A percentile compares a stretch with the other conserved stretches of the same genome.
phyloP scores from a whole-genome alignment of 257 asterid genomes.

The Nicotiana paniculata region DNA sequence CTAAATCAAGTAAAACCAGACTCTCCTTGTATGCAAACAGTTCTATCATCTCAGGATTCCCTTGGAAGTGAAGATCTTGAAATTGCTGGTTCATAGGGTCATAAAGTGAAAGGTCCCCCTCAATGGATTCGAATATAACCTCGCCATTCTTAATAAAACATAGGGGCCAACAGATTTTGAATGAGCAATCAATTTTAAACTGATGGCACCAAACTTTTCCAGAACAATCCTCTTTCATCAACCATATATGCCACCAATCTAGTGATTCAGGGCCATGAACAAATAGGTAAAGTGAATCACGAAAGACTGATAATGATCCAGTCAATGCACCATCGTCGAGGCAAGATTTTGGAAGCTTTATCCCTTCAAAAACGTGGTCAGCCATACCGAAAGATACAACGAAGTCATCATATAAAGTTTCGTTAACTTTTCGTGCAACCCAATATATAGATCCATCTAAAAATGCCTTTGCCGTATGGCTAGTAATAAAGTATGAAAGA shows the following conservation, averaged over 20 bases:
- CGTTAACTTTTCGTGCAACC: background rate
- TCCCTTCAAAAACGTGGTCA: background rate
- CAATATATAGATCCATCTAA: background rate
- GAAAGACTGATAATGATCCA: background rate
- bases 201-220: background rate
- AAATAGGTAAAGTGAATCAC: constrained; percentile 1
- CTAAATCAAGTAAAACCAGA: background rate
- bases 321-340: background rate
- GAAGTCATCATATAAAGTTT: background rate
- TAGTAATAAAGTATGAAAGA: background rate
- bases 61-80: background rate
- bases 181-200: background rate
- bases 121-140: background rate
- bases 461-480: background rate
- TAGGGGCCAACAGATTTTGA: background rate
- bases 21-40: background rate
- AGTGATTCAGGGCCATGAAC: background rate
- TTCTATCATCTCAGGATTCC: background rate
- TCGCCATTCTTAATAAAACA: background rate
- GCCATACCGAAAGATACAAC: background rate
- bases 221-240: background rate
- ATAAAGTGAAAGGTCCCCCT: background rate
- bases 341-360: background rate
- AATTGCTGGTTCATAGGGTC: background rate
- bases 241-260: background rate